Conservation (phyloP, 208 protist species). For the Trypanosoma melophagium region DNA sequence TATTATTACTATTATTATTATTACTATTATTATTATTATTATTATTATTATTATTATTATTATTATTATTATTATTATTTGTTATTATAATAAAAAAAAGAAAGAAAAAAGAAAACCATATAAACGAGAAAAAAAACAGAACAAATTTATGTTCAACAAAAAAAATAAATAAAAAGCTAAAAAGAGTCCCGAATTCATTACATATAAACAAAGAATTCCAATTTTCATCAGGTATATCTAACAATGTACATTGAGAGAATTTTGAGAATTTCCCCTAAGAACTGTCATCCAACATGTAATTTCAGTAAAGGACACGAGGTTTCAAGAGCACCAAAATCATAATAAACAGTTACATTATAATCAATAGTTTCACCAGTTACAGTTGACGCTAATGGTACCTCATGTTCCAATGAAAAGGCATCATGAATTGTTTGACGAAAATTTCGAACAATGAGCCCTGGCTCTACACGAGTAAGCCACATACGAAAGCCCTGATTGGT, state of each 20-base stretch:
- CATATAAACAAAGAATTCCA: not conserved
- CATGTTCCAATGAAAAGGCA: conserved; percentile 34
- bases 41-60: not conserved
- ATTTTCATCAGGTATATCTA: too few relatives aligned
- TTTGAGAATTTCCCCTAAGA: not conserved
- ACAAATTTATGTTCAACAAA: too few relatives aligned
- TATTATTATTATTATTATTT: conserved; percentile 4
- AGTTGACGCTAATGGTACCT: not conserved
- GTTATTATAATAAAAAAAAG: too few relatives aligned
- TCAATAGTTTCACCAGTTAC: not conserved
- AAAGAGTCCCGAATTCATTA: conserved; percentile 12
- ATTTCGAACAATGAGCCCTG: conserved; percentile 57
- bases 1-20: too few relatives aligned
- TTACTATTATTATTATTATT: not conserved
- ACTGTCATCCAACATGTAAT: not conserved
- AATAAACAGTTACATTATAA: conserved; percentile 50
- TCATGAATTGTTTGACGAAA: conserved; percentile 43
- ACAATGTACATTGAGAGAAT: not conserved
- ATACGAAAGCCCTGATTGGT: conserved; percentile 35
- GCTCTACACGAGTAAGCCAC: conserved; percentile 76
- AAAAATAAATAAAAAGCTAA: conserved; percentile 1
- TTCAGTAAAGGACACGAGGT: conserved; percentile 34
- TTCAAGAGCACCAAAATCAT: conserved; percentile 59
- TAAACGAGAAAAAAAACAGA: too few relatives aligned
- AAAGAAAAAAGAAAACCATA: too few relatives aligned